phyloP scores from a whole-genome alignment of 768 basidiomycete genomes.

The Pleurotus tuoliensis region DNA sequence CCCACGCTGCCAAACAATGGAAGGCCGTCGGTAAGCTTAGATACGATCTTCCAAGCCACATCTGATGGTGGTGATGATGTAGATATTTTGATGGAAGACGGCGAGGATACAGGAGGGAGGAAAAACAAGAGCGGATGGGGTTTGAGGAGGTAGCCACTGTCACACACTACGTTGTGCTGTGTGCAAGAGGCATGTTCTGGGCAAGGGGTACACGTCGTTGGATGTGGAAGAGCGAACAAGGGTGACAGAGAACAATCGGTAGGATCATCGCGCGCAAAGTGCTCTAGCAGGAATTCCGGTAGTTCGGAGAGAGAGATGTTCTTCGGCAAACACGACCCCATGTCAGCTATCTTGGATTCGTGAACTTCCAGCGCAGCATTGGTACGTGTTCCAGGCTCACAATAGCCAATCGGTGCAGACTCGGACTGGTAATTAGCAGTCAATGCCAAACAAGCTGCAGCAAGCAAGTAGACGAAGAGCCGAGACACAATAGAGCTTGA shows the following conservation, averaged over 20 bases:
- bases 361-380: conserved; percentile 52
- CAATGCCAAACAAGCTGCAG: conserved; percentile 28
- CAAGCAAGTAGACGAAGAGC: conserved; percentile 35
- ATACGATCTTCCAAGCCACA: conserved; percentile 43
- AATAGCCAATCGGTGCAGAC: conserved; percentile 73
- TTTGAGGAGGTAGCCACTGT: conserved; percentile 61
- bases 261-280: conserved; percentile 24
- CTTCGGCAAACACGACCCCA: conserved; percentile 53
- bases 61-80: conserved; percentile 37
- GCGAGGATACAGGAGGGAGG: conserved; percentile 34
- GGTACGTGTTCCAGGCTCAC: conserved; percentile 58
- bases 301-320: conserved; percentile 45
- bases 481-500: conserved; percentile 31
- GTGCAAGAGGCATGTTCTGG: conserved; percentile 66
- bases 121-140: conserved; percentile 57
- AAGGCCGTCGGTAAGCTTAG: conserved; percentile 55
- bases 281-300: conserved; percentile 11
- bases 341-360: conserved; percentile 38
- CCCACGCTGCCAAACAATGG: conserved; percentile 77
- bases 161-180: conserved; percentile 56
- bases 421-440: conserved; percentile 57
- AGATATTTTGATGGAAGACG: conserved; percentile 27
- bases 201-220: conserved; percentile 68
- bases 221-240: conserved; percentile 50
- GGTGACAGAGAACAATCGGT: conserved; percentile 51